A percentile compares a stretch with the other conserved stretches of the same genome.
Evolutionary conservation across 371 early-diverging fungal genomes (phyloP).

Genomic region (Rhizopus arrhizus): DNA sequence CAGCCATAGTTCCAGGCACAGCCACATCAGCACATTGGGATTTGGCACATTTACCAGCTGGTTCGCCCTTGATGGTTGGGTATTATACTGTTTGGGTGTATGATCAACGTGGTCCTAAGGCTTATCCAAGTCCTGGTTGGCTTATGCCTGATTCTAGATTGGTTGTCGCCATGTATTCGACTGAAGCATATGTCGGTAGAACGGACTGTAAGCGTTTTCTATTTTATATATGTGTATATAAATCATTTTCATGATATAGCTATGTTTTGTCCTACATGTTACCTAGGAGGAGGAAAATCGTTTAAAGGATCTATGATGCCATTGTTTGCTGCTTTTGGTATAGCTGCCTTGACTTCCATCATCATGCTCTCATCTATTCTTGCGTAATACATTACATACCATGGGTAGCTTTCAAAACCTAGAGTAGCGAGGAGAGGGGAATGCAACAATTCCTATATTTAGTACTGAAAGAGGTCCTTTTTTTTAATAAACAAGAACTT

Average conservation of each 20-base stretch:
- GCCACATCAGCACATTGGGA: conserved; percentile 49
- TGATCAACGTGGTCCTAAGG: conserved; percentile 51
- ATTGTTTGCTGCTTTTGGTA: conserved; percentile 27
- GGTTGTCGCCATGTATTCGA: conserved; percentile 48
- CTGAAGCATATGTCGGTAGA: conserved; percentile 46
- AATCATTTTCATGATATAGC: conserved; percentile 20
- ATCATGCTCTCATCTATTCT: conserved; percentile 29
- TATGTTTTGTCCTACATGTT: conserved; percentile 52
- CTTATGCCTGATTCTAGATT: conserved; percentile 48
- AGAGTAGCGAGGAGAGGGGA: neutral
- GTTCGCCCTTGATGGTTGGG: conserved; percentile 45
- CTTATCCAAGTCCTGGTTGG: conserved; percentile 50
- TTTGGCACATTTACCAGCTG: conserved; percentile 32
- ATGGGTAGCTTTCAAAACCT: too few relatives aligned
- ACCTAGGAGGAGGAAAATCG: conserved; percentile 34
- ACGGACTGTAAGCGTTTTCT: conserved; percentile 44
- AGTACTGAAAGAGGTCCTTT: neutral
- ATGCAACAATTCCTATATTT: neutral
- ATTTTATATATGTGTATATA: too few relatives aligned
- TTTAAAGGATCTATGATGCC: conserved; percentile 33
- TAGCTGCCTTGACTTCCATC: conserved; percentile 31
- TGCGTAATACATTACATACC: neutral
- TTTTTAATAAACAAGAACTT: too few relatives aligned
- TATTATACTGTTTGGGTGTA: conserved; percentile 50
- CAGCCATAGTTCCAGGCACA: conserved; percentile 38